Evolutionary conservation across 2,329 filamentous ascomycete genomes (phyloP).

Genomic region (Lachnellula cervina): DNA sequence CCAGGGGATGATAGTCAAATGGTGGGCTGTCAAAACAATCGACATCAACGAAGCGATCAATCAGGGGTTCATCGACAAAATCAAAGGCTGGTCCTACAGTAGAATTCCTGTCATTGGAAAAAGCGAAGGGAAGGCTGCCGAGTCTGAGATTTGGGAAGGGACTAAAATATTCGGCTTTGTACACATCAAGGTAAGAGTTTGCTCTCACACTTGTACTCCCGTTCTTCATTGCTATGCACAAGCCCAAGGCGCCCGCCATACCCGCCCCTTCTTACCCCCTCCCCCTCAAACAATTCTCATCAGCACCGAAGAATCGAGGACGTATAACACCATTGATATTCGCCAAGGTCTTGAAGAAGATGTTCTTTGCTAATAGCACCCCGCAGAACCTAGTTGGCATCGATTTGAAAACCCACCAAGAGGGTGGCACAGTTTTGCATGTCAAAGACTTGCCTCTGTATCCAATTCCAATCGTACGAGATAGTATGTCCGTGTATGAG

Average conservation of each 20-base stretch:
- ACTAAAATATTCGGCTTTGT: constrained; percentile 24
- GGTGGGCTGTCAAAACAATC: constrained; percentile 23
- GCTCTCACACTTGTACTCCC: not conserved
- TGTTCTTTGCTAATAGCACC: not conserved
- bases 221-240: too few relatives aligned
- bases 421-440: constrained; percentile 2
- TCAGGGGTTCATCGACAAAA: constrained; percentile 21
- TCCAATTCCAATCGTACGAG: constrained; percentile 26
- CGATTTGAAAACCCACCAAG: constrained; percentile 6
- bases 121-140: not conserved
- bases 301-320: too few relatives aligned
- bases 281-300: not conserved
- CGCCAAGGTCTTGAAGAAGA: not conserved
- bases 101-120: constrained; percentile 26
- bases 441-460: constrained; percentile 28
- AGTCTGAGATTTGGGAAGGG: constrained; percentile 6
- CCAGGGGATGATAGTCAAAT: constrained; percentile 19
- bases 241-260: too few relatives aligned
- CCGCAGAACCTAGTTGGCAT: constrained; percentile 24
- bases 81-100: constrained; percentile 26
- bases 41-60: constrained; percentile 23
- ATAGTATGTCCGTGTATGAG: constrained; percentile 24
- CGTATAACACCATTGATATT: too few relatives aligned
- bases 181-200: constrained; percentile 22
- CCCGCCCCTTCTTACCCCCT: not conserved